Percentiles rank a stretch among this genome's conserved stretches.
phyloP scores from a whole-genome alignment of 805 yeast genomes.

The Jamesozyma lodderae region DNA sequence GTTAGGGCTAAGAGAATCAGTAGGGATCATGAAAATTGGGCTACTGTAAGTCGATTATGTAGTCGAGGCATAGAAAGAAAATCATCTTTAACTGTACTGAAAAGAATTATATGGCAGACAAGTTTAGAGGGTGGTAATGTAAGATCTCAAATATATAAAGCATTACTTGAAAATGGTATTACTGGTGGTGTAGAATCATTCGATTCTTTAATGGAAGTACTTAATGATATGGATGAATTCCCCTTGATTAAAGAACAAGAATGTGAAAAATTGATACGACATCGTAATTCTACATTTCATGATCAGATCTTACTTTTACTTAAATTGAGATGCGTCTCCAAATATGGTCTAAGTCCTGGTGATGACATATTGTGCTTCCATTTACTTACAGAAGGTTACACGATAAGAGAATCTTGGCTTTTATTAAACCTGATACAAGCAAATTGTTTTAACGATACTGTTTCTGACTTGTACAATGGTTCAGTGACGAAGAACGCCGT shows the following conservation, averaged over 20 bases:
- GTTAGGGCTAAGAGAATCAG: not conserved
- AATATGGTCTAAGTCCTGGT: slow-evolving; percentile 28
- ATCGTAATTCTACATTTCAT: slow-evolving; percentile 1
- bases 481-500: slow-evolving; percentile 25
- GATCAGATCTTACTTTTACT: slow-evolving; percentile 22
- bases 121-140: slow-evolving; percentile 12
- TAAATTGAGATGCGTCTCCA: slow-evolving; percentile 30
- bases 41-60: slow-evolving; percentile 7
- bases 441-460: slow-evolving; percentile 23
- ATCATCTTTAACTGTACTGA: slow-evolving; percentile 14
- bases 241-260: slow-evolving; percentile 26
- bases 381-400: slow-evolving; percentile 8
- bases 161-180: slow-evolving; percentile 16
- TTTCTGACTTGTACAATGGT: slow-evolving; percentile 20
- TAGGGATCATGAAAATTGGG: not conserved
- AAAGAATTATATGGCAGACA: slow-evolving; percentile 24
- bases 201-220: slow-evolving; percentile 30
- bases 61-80: slow-evolving; percentile 20
- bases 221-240: slow-evolving; percentile 19
- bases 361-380: slow-evolving; percentile 30
- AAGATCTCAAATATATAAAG: slow-evolving; percentile 15
- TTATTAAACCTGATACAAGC: slow-evolving; percentile 23
- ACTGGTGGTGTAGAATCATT: slow-evolving; percentile 30
- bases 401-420: slow-evolving; percentile 19
- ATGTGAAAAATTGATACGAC: slow-evolving; percentile 17